Evolutionary conservation across 352 stramenopile species (phyloP), one percentile per base, ranked within the genome.

Genomic region (Phytophthora palmivora): DNA sequence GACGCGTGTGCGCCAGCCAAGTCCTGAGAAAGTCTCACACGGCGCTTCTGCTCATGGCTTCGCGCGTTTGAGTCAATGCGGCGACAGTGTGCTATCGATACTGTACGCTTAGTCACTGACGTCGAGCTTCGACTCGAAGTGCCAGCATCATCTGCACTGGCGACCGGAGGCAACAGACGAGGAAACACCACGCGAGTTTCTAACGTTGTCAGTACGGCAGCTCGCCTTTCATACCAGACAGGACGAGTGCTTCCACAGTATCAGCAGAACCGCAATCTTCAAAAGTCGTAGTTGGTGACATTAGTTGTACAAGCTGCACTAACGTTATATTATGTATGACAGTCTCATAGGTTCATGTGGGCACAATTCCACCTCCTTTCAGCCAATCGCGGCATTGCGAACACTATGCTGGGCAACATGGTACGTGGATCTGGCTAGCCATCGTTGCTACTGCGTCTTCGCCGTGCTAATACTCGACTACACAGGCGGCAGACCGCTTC

Each of bases 401-500:
- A 9, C n/a, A 34, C 10, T 34, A 18, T 39, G 24, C 43, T 38
- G n/a, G 12, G 43, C 30, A 52, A 49, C 30, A 72, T 72, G 63
- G 63, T 72, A 34, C 63, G 63, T 58, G n/a, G 39, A 58, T 50
- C 38, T 51, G n/a, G n/a, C n/a, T n/a, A n/a, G n/a, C 37, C 48
- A 16, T 3, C 15, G 43, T 39, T 16, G n/a, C 18, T 22, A 22
- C 7, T 36, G 15, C 32, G 41, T 38, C 36, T 28, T 14, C 16
- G 33, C 28, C 42, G 30, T 18, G 21, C 55, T 66, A 46, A 62
- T n/a, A n/a, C n/a, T n/a, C n/a, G n/a, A 15, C 14, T 66, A 30
- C 42, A 14, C 64, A 94, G 85, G 82, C 91, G 8, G 84, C 87
- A 0, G 91, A 97, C 63, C 73, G 88, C 26, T 97, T 91, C 67